Conservation (phyloP, 164 flowering plant genomes). For the Sedum album region DNA sequence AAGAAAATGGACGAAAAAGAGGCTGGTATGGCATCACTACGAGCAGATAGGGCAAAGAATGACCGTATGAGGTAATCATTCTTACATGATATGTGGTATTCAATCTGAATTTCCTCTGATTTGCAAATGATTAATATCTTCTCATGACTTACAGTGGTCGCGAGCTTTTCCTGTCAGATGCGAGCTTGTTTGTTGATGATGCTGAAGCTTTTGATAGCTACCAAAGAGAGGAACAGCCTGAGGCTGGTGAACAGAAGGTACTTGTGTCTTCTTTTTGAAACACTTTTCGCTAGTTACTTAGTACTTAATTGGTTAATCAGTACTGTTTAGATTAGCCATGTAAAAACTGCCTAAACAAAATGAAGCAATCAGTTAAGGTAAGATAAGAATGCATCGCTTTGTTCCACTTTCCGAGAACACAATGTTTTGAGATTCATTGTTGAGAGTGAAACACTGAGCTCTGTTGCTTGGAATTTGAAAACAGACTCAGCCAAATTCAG, state of each 20-base stretch:
- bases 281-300: too few species aligned
- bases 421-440: neutral
- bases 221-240: too few species aligned
- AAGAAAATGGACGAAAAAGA: too few species aligned
- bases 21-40: too few species aligned
- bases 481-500: too few species aligned
- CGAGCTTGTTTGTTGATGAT: too few species aligned
- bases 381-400: too few species aligned
- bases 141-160: conserved; percentile 37
- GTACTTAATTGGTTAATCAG: neutral
- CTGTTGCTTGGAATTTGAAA: neutral
- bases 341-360: neutral
- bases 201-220: too few species aligned
- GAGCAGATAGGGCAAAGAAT: too few species aligned
- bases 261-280: neutral
- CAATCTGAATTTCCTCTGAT: conserved; percentile 1
- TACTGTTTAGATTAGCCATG: neutral
- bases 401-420: too few species aligned
- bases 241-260: too few species aligned
- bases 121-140: neutral
- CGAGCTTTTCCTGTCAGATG: too few species aligned
- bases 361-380: neutral
- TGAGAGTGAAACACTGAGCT: neutral
- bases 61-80: conserved; percentile 66
- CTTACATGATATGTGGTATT: neutral